Base-by-base conservation (phyloP, 768 basidiomycete genomes). In the Amanita subjunquillea region DNA sequence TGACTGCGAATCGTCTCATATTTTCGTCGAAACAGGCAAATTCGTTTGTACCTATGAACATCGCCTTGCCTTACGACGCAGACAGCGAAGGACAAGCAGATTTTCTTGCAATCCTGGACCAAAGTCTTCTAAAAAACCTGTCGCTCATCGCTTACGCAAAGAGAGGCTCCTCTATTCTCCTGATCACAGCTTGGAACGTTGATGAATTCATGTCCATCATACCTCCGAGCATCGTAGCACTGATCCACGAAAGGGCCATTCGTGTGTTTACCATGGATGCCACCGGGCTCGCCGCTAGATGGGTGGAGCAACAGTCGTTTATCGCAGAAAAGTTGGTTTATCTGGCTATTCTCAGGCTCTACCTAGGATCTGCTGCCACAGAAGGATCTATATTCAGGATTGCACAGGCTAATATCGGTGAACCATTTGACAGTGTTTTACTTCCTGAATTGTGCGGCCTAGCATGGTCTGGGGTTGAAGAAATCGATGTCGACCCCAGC, bases 261-360 rank as follows among this genome's bases (percentile, higher is more conserved):
- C 79, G 71, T 32, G 56, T 87, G 7, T 87, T 77, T 63, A 72
- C 69, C 36, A 70, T 89, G 54, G 75, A 92, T 60, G 68, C 80
- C 8, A 77, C 76, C 55, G 64, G 66, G 27, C 64, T 84, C 38
- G 79, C 83, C 22, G 65, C 69, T 20, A 67, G 67, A 27, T 57
- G 79, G 22, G 54, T 67, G 3, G 55, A 63, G 7, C 68, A 67
- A 51, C 72, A 76, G 39, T 67, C 71, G 1, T 58, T 78, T 6
- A 27, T 46, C 13, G 25, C 34, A 4, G 76, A 86, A 59, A 73
- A 70, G 56, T 66, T 89, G 34, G 77, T 82, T 40, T 80, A 89
- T 59, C 72, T 94, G 27, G 85, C 87, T 0, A 90, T 97, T 73
- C 67, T 97, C 61, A 76, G 90, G 50, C 73, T 98, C 30, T 98